These are phyloP conservation scores for Plasmodium coatneyi DNA, from an alignment of 169 alveolate genomes.

Conservation along the genomic window DNA sequence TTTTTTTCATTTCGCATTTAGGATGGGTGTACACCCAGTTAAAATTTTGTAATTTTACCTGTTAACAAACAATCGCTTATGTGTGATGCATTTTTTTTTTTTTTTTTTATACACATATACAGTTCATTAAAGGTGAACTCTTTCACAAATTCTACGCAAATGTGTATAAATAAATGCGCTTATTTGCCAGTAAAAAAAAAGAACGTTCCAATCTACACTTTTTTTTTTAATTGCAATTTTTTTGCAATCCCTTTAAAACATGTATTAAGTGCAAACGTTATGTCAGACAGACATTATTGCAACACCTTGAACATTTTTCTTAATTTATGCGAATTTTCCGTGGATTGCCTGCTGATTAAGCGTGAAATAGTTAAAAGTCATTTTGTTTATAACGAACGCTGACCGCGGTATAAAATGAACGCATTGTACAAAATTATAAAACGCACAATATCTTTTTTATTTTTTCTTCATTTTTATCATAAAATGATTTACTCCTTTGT, in stretches of 20 bases:
- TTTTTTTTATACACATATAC: neutral
- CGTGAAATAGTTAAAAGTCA: neutral
- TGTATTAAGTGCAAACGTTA: slow-evolving; percentile 1
- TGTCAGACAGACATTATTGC: neutral
- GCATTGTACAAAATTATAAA: slow-evolving; percentile 23
- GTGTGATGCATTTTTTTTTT: neutral
- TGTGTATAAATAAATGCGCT: neutral
- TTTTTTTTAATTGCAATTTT: neutral
- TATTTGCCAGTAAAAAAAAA: neutral
- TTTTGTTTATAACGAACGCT: slow-evolving; percentile 46
- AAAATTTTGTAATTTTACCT: neutral
- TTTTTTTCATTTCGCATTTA: neutral
- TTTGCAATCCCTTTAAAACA: neutral
- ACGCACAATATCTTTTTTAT: neutral
- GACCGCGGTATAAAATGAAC: slow-evolving; percentile 22
- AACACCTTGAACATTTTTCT: neutral
- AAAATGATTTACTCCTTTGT: neutral
- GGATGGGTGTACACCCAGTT: neutral
- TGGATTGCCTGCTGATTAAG: slow-evolving; percentile 11
- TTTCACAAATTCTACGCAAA: neutral
- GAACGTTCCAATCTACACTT: neutral
- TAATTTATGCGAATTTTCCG: neutral
- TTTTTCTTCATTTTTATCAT: slow-evolving; percentile 26
- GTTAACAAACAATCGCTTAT: neutral
- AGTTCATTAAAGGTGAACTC: slow-evolving; percentile 4